These are phyloP conservation scores for Colletotrichum lentis DNA, from an alignment of 2,329 filamentous ascomycete species.

Conservation along the genomic window DNA sequence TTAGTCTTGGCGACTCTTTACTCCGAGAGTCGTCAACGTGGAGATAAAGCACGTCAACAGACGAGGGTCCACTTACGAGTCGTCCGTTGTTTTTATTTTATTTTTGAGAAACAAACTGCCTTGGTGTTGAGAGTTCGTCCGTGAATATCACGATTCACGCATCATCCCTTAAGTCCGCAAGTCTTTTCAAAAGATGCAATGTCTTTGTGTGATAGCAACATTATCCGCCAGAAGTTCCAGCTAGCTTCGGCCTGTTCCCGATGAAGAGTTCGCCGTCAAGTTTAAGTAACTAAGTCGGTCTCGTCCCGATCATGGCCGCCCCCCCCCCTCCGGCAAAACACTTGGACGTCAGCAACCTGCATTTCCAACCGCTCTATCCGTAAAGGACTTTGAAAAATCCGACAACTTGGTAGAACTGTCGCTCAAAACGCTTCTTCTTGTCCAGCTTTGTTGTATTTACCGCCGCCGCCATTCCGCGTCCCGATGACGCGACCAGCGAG, in stretches of 20 bases:
- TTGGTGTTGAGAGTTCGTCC: too few species aligned
- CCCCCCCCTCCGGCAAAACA: too few species aligned
- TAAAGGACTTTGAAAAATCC: too few species aligned
- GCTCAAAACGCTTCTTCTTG: neutral
- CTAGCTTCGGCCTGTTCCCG: neutral
- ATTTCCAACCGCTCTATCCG: neutral
- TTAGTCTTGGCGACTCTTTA: conserved; percentile 9
- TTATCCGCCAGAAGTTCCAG: too few species aligned
- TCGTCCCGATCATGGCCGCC: neutral
- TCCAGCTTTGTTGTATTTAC: conserved; percentile 2
- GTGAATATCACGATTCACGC: too few species aligned
- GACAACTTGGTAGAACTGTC: neutral
- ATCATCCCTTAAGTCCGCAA: neutral
- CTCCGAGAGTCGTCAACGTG: conserved; percentile 17
- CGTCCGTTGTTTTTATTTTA: neutral
- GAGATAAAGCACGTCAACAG: conserved; percentile 19
- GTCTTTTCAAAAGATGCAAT: neutral
- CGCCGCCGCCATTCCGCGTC: conserved; percentile 6
- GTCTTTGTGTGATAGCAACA: neutral
- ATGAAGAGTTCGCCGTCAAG: neutral
- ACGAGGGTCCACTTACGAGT: neutral
- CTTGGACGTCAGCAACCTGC: neutral
- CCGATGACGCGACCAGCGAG: conserved; percentile 19
- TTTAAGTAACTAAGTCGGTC: neutral
- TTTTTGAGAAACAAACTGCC: too few species aligned